Evolutionary conservation across 179 eudicot species (phyloP).

Genomic region (Patellifolia procumbens): DNA sequence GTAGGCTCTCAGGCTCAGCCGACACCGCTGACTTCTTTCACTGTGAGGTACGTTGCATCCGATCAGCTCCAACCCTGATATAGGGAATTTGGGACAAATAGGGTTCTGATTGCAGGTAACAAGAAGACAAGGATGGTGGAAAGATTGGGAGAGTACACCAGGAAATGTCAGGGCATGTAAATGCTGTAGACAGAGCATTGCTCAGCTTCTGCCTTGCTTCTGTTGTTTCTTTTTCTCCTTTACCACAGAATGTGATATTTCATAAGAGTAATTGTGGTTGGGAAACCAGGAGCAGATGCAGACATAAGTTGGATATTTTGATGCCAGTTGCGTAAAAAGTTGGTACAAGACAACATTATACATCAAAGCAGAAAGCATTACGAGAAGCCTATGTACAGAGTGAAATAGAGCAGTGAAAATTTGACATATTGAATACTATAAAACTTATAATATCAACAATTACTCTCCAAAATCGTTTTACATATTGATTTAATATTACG

Average conservation of each 20-base stretch:
- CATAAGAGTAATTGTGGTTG: neutral
- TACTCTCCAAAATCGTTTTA: constrained; percentile 28
- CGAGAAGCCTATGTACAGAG: neutral
- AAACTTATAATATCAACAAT: constrained; percentile 18
- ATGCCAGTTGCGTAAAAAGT: neutral
- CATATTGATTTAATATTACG: constrained; percentile 22
- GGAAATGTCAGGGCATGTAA: neutral
- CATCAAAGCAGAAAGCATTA: neutral
- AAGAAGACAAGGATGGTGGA: neutral
- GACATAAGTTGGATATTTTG: constrained; percentile 6
- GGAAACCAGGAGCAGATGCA: neutral
- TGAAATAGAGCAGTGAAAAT: neutral
- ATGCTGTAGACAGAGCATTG: constrained; percentile 26
- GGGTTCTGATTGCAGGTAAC: neutral
- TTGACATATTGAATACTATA: constrained; percentile 1
- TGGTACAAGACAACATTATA: neutral
- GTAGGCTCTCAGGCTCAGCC: neutral
- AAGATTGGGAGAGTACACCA: neutral
- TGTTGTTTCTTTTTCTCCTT: neutral
- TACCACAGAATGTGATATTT: constrained; percentile 25
- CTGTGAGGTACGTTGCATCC: neutral
- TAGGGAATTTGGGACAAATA: neutral
- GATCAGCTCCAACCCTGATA: constrained; percentile 8
- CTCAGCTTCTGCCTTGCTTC: neutral
- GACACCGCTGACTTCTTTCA: neutral